These are phyloP conservation scores for Handroanthus guayacan DNA, from an alignment of 257 asterid species.

Conservation along the genomic window DNA sequence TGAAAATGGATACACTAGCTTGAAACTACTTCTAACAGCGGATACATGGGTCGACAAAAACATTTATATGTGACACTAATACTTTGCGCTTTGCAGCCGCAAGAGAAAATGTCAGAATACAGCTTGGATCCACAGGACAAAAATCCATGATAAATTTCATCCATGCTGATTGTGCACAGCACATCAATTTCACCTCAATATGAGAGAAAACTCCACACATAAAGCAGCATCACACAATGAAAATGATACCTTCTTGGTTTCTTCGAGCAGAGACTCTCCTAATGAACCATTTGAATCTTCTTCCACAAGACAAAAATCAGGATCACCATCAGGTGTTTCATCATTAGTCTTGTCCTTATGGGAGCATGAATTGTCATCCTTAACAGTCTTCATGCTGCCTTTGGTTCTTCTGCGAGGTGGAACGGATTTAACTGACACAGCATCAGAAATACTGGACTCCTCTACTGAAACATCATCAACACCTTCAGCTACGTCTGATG, in stretches of 20 bases:
- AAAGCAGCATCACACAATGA: constrained; percentile 20
- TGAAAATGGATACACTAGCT: neutral
- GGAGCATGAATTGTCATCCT: constrained; percentile 50
- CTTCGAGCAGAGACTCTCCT: constrained; percentile 47
- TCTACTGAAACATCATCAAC: constrained; percentile 50
- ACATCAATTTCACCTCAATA: constrained; percentile 1
- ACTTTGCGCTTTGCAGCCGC: neutral
- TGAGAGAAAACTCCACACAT: neutral
- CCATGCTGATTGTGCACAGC: neutral
- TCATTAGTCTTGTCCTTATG: constrained; percentile 47
- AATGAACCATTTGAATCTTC: constrained; percentile 52
- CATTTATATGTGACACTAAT: neutral
- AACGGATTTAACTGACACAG: constrained; percentile 75
- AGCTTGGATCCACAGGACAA: neutral
- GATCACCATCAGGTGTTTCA: constrained; percentile 40
- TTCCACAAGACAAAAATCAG: constrained; percentile 41
- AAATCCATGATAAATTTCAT: neutral
- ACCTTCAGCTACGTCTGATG: constrained; percentile 54
- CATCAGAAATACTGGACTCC: constrained; percentile 58
- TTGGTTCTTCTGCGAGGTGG: constrained; percentile 86
- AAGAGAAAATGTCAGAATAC: neutral
- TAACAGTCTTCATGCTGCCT: constrained; percentile 59
- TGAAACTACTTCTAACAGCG: neutral
- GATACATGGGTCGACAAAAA: neutral
- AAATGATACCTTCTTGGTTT: constrained; percentile 56